phyloP scores from a whole-genome alignment of 2,329 filamentous ascomycete genomes.

The Pleurostoma richardsiae region DNA sequence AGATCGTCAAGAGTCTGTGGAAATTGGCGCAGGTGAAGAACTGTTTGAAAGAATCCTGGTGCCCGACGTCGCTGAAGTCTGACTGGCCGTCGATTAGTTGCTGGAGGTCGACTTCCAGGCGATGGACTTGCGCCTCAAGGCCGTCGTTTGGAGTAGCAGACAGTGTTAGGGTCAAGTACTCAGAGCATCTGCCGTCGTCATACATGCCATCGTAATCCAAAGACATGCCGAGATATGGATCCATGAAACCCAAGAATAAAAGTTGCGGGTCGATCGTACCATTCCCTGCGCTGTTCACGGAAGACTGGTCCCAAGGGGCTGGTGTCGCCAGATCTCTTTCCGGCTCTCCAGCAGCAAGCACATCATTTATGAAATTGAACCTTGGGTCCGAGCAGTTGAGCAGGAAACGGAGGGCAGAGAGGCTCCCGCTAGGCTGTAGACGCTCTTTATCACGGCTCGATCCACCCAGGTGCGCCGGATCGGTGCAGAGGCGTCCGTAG shows the following conservation, averaged over 20 bases:
- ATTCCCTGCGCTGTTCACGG: not conserved
- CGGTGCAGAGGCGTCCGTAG: not conserved
- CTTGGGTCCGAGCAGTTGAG: not conserved
- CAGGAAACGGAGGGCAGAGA: not conserved
- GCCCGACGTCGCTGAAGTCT: not conserved
- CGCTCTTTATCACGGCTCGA: not conserved
- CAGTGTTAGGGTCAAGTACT: not conserved
- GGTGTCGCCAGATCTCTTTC: not conserved
- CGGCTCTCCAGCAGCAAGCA: not conserved
- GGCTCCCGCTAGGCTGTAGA: not conserved
- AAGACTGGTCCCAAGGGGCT: not conserved
- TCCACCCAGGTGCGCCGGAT: not conserved
- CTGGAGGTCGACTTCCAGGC: not conserved
- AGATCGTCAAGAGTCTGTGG: not conserved
- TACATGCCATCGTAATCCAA: not conserved
- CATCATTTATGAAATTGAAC: not conserved
- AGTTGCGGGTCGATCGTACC: not conserved
- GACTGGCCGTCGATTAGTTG: not conserved
- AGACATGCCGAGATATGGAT: not conserved
- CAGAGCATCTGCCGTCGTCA: not conserved
- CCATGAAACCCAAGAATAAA: not conserved
- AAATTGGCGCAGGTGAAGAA: not conserved
- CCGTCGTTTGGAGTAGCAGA: not conserved
- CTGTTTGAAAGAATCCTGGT: not conserved
- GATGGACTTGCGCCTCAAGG: not conserved